phyloP scores from a whole-genome alignment of 306 rosid species.

The Parietaria judaica region DNA sequence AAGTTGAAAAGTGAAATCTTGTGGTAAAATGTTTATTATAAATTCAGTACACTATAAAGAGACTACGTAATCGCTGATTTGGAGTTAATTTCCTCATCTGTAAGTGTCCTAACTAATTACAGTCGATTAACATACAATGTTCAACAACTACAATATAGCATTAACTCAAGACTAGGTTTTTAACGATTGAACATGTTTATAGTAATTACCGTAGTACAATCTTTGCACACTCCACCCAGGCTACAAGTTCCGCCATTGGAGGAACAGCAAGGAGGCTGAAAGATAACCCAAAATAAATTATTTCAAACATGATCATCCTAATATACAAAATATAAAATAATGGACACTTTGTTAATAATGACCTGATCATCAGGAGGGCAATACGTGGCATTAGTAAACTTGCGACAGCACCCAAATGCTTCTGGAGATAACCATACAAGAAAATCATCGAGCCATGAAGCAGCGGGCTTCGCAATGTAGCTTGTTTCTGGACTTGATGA shows the following conservation, averaged over 20 bases:
- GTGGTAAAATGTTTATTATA: too few species aligned
- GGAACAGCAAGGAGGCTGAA: slow-evolving; percentile 90
- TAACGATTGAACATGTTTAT: slow-evolving; percentile 4
- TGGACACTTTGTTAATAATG: neutral
- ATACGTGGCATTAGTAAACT: slow-evolving; percentile 73
- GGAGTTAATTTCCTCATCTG: too few species aligned
- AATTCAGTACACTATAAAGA: too few species aligned
- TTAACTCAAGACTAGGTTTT: too few species aligned
- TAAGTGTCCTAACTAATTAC: too few species aligned
- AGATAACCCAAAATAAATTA: neutral
- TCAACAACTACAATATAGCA: too few species aligned
- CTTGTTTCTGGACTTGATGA: slow-evolving; percentile 74
- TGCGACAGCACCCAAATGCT: slow-evolving; percentile 99
- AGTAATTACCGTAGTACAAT: slow-evolving; percentile 84
- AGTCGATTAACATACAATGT: too few species aligned
- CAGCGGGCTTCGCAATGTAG: slow-evolving; percentile 97
- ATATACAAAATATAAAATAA: neutral
- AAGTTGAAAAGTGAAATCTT: neutral
- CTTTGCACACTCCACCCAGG: slow-evolving; percentile 67
- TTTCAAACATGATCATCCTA: neutral
- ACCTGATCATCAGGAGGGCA: slow-evolving; percentile 99
- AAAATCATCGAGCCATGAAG: slow-evolving; percentile 99
- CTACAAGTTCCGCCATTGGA: slow-evolving; percentile 53
- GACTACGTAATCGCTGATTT: too few species aligned
- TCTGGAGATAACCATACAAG: slow-evolving; percentile 99